phyloP scores from a whole-genome alignment of 352 stramenopile species.

The Salisapilia sapeloensis region DNA sequence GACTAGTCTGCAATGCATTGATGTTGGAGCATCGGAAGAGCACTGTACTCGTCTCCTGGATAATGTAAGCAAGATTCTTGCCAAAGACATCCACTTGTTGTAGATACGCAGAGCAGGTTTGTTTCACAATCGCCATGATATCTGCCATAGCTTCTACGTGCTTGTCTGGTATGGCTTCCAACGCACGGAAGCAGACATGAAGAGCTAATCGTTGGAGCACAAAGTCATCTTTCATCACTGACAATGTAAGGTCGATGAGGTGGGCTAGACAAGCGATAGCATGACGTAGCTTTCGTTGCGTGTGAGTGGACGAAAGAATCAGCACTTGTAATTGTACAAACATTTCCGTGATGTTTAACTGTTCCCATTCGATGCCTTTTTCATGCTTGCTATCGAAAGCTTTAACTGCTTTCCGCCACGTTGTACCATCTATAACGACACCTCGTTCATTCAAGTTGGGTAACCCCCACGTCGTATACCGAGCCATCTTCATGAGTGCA shows the following conservation, averaged over 20 bases:
- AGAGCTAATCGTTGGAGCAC: conserved; percentile 52
- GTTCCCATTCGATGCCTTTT: too few relatives aligned
- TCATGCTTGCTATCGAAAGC: too few relatives aligned
- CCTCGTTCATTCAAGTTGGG: too few relatives aligned
- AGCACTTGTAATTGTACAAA: too few relatives aligned
- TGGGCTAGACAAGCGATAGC: too few relatives aligned
- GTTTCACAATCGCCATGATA: conserved; percentile 1
- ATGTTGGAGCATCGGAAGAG: conserved; percentile 9
- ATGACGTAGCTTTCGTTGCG: too few relatives aligned
- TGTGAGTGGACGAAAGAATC: too few relatives aligned
- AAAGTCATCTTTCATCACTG: too few relatives aligned
- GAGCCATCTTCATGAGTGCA: conserved; percentile 44
- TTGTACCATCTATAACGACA: too few relatives aligned
- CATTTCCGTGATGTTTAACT: too few relatives aligned
- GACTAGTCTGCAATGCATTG: neutral
- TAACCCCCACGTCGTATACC: conserved; percentile 41
- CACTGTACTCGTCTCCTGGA: conserved; percentile 61
- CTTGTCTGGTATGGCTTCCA: conserved; percentile 3
- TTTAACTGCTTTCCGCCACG: too few relatives aligned
- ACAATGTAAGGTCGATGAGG: too few relatives aligned
- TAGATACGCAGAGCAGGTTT: neutral
- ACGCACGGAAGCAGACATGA: conserved; percentile 48
- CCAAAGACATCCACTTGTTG: conserved; percentile 33
- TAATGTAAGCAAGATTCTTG: conserved; percentile 60
- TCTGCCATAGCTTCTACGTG: conserved; percentile 1